These are phyloP conservation scores for Sporormia fimetaria DNA, from an alignment of 495 filamentous ascomycete genomes.

Conservation along the genomic window DNA sequence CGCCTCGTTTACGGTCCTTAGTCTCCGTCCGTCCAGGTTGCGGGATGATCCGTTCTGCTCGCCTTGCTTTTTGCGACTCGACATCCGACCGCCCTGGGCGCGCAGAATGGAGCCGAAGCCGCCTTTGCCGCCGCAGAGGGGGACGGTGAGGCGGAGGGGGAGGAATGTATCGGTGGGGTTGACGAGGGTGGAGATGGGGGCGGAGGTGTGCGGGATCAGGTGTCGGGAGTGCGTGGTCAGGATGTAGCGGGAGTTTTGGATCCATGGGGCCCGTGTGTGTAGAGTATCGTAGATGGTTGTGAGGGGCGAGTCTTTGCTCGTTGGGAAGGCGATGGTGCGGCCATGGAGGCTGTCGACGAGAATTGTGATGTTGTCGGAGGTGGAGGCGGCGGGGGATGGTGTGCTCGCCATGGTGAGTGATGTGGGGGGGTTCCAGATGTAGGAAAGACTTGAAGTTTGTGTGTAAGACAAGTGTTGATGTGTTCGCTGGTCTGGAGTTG, in stretches of 20 bases:
- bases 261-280: conserved; percentile 49
- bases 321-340: conserved; percentile 33
- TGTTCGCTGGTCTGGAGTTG: not conserved
- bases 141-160: conserved; percentile 62
- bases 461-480: not conserved
- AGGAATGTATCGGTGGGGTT: conserved; percentile 53
- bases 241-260: conserved; percentile 44
- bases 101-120: conserved; percentile 96
- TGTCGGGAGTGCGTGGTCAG: conserved; percentile 76
- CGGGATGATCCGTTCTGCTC: conserved; percentile 80
- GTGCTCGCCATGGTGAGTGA: too few species aligned
- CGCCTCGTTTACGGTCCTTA: conserved; percentile 86
- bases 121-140: conserved; percentile 83
- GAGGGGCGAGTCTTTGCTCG: conserved; percentile 47
- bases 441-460: not conserved
- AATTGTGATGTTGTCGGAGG: conserved; percentile 28
- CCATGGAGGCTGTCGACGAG: conserved; percentile 16
- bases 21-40: conserved; percentile 81
- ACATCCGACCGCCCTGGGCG: conserved; percentile 96
- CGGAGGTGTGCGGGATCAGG: conserved; percentile 41
- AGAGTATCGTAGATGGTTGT: conserved; percentile 53
- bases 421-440: too few species aligned
- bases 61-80: conserved; percentile 76
- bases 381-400: conserved; percentile 4
- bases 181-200: conserved; percentile 44